phyloP scores from a whole-genome alignment of 306 rosid genomes.

The Oemleria cerasiformis region DNA sequence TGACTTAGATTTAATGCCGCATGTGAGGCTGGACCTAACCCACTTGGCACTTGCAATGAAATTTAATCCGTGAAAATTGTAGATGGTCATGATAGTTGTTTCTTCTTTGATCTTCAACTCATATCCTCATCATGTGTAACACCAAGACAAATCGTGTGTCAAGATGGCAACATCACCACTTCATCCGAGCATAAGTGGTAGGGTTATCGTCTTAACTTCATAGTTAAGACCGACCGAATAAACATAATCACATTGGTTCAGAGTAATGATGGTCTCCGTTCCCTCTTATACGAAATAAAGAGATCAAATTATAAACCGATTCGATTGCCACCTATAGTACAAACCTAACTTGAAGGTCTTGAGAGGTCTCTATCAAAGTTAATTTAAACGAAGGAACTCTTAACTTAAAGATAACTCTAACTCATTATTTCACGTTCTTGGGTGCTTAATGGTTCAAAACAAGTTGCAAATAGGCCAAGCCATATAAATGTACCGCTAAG shows the following conservation, averaged over 20 bases:
- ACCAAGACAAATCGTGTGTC: too few relatives aligned
- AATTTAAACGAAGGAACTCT: neutral
- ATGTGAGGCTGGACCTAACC: slow-evolving; percentile 26
- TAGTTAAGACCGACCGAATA: too few relatives aligned
- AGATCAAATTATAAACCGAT: neutral
- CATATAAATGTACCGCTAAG: neutral
- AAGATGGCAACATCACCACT: too few relatives aligned
- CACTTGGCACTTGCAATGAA: slow-evolving; percentile 15
- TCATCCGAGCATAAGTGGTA: too few relatives aligned
- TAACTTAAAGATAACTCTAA: neutral
- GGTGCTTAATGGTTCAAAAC: neutral
- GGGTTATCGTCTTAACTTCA: too few relatives aligned
- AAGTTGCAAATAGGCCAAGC: neutral
- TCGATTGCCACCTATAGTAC: neutral
- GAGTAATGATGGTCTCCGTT: too few relatives aligned
- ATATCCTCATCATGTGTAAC: neutral
- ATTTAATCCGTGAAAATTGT: slow-evolving; percentile 17
- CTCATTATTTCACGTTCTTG: neutral
- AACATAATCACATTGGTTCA: too few relatives aligned
- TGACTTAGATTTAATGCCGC: slow-evolving; percentile 33
- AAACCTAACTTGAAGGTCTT: neutral
- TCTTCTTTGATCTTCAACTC: neutral
- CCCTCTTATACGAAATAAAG: neutral
- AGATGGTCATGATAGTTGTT: neutral
- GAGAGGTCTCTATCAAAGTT: neutral